A percentile compares a stretch with the other conserved stretches of the same genome.
Evolutionary conservation across 1,284 basidiomycete genomes (phyloP).

Genomic region (Coniferiporia sulphurascens): DNA sequence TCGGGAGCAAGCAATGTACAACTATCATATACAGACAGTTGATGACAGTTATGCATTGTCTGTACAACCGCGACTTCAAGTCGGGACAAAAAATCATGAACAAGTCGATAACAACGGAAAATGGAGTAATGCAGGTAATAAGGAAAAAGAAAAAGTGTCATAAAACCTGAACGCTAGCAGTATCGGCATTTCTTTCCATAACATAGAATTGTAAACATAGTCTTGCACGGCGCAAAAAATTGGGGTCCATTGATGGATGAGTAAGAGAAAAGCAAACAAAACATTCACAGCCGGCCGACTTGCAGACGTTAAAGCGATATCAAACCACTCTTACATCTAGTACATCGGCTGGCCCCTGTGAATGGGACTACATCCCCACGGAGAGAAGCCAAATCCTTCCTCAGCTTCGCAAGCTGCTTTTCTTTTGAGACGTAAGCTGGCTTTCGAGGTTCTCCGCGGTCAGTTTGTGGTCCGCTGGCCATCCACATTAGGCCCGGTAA

Average conservation of each 20-base stretch:
- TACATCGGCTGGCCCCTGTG: conserved; percentile 4
- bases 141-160: not conserved
- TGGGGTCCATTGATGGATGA: not conserved
- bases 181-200: not conserved
- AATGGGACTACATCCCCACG: not conserved
- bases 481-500: conserved; percentile 23
- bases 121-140: not conserved
- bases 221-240: not conserved
- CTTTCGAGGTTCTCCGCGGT: conserved; percentile 18
- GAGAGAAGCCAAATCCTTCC: conserved; percentile 36
- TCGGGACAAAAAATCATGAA: not conserved
- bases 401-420: conserved; percentile 57
- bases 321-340: conserved; percentile 11
- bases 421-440: conserved; percentile 52
- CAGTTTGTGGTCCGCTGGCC: not conserved
- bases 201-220: conserved; percentile 6
- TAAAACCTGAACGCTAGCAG: not conserved
- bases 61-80: conserved; percentile 11
- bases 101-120: not conserved
- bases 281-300: not conserved
- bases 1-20: not conserved
- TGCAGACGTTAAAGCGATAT: conserved; percentile 15
- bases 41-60: not conserved
- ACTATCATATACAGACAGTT: conserved; percentile 12
- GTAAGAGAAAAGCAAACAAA: not conserved